Base-by-base conservation (phyloP, 2,329 filamentous ascomycete genomes). In the Pseudogymnoascus sp. region DNA sequence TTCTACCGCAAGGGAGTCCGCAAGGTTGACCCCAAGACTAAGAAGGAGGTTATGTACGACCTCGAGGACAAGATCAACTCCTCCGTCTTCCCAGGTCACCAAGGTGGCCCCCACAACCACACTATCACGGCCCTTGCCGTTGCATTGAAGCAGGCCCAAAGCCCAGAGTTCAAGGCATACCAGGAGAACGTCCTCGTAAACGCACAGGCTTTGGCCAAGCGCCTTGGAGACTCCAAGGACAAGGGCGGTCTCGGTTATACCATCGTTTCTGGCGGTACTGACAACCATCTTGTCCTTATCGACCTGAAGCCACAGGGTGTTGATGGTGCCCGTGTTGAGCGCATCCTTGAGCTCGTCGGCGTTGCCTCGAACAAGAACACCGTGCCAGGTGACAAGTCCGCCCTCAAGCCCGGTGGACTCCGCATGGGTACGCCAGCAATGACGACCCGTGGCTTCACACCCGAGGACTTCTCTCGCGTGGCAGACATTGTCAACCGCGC, bases 351-450 rank as follows among this genome's bases (percentile, higher is more conserved):
- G 75, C 85, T 96, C 55, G 91, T 96, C 68, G 93, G 93, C 70
- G 93, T 97, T 61, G 95, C 95, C n/a, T 89, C 90, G 74, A 99
- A 99, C 83, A 99, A 99, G 84, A 99, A 99, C 80, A 97, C 95
- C 6, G 93, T 97, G 0, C 95, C 95, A 1, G 95, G 93, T 45
- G 95, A 99, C 78, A 91, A 88, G 74, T 96, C 92, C 0, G 95
- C 95, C 1, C 84, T 99, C 72, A 91, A 93, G 67, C 95, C 95
- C 12, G 93, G 93, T 68, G 95, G 95, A 67, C 83, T 99, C 67
- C 88, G 95, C 68, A 93, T 99, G 78, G 95, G 95, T 62, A 95
- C 93, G 0, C 95, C 95, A 0, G 95, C 95, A 69, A 99, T 99
- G 95, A 97, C 95, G 21, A 96, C 91, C 16, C 87, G 95, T 65